phyloP scores from a whole-genome alignment of 441 rosid species.

The Lepidium campestre region DNA sequence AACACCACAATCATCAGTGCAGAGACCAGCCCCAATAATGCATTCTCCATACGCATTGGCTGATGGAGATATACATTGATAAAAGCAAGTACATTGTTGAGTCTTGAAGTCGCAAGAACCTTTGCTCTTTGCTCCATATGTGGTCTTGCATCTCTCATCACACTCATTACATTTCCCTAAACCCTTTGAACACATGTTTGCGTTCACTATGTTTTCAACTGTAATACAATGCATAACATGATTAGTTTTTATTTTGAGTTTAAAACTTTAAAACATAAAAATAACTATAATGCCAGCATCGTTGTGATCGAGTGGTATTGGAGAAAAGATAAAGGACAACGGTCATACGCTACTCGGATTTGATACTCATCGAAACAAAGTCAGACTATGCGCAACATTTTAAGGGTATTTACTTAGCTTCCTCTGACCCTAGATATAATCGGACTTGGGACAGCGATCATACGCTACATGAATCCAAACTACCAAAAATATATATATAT shows the following conservation, averaged over 20 bases:
- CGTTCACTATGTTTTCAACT: background rate
- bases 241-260: background rate
- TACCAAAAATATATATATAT: too few relatives aligned
- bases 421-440: too few relatives aligned
- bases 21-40: background rate
- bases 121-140: background rate
- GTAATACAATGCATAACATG: background rate
- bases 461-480: too few relatives aligned
- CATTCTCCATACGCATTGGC: background rate
- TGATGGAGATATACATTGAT: background rate
- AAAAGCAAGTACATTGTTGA: conserved; percentile 1
- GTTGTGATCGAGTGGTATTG: too few relatives aligned
- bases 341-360: too few relatives aligned
- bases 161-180: background rate
- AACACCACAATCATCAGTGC: background rate
- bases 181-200: background rate
- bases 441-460: too few relatives aligned
- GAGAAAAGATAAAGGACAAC: too few relatives aligned
- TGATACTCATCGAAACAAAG: too few relatives aligned
- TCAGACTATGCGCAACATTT: too few relatives aligned
- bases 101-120: background rate
- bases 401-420: too few relatives aligned
- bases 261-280: too few relatives aligned
- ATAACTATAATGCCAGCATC: too few relatives aligned
- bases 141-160: conserved; percentile 12